phyloP scores from a whole-genome alignment of 805 yeast species.

The Ogataea zsoltii region DNA sequence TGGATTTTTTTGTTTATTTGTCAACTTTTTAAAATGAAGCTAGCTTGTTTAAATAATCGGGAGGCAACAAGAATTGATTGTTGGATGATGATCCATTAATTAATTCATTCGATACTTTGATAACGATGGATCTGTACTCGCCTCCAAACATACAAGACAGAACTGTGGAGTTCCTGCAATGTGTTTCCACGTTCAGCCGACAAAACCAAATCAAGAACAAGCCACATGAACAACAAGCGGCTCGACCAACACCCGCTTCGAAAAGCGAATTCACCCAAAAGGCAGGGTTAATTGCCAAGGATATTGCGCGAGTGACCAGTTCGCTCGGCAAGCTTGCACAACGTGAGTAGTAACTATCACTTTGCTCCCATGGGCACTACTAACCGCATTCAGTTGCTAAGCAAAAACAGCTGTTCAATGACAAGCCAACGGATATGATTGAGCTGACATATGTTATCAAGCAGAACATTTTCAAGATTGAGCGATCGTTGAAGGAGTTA shows the following conservation, averaged over 20 bases:
- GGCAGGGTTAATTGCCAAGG: slow-evolving; percentile 85
- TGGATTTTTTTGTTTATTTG: slow-evolving; percentile 2
- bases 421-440: slow-evolving; percentile 89
- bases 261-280: slow-evolving; percentile 64
- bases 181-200: slow-evolving; percentile 75
- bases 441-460: slow-evolving; percentile 86
- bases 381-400: slow-evolving; percentile 57
- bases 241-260: slow-evolving; percentile 29
- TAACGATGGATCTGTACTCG: slow-evolving; percentile 27
- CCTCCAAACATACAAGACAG: slow-evolving; percentile 65
- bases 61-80: neutral
- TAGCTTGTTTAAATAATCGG: neutral
- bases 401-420: slow-evolving; percentile 88
- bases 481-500: slow-evolving; percentile 62
- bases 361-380: neutral
- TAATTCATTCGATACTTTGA: neutral
- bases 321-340: slow-evolving; percentile 75
- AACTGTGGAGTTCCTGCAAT: slow-evolving; percentile 89
- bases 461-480: slow-evolving; percentile 84
- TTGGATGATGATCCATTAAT: neutral
- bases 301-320: slow-evolving; percentile 82
- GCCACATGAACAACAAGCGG: slow-evolving; percentile 25
- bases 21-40: neutral
- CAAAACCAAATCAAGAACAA: slow-evolving; percentile 37
- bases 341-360: slow-evolving; percentile 22